Evolutionary conservation across 768 basidiomycete species (phyloP), one percentile per base, ranked within the genome.

Genomic region (Naganishia antarctica): DNA sequence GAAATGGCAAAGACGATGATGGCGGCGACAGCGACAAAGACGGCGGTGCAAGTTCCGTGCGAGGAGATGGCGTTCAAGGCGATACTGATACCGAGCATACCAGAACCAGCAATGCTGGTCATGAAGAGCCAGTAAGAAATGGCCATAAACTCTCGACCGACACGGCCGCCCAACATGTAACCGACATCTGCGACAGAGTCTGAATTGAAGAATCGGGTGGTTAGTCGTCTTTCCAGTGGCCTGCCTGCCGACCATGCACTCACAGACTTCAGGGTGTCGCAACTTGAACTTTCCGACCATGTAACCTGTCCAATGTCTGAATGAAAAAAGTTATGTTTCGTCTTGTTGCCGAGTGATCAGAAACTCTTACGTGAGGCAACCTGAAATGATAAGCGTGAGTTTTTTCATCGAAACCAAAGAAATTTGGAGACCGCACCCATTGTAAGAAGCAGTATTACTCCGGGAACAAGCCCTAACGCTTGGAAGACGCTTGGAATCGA

Each of bases 1-100:
- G 73, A 66, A 46, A 74, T 34, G 49, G 67, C 50, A 57, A 65
- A 65, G 50, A 66, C 65, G 31, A 72, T 51, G 68, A 76, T 45
- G 6, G 72, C 70, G 21, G 69, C 71, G 51, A 78, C 71, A 1
- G 68, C 74, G 11, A 74, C 75, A n/a, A 73, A 80, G 26, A 73
- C 75, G 48, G 75, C 75, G 4, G 77, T 78, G 64, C 79, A 80
- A 1, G 77, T 74, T 8, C 70, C 76, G 66, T 78, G 76, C 13
- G 62, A 48, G 16, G 74, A 71, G 32, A 78, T 69, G 44, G 76
- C 71, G 70, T 79, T 78, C 50, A 78, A 69, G 1, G 79, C 75
- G 68, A 76, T 75, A 1, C 77, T 74, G 34, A 76, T 66, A 9
- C 71, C 70, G 13, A 80, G 70, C 51, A 78, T 66, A 15, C 70